phyloP scores from a whole-genome alignment of 495 filamentous ascomycete species.

The Corynascus novoguineensis region DNA sequence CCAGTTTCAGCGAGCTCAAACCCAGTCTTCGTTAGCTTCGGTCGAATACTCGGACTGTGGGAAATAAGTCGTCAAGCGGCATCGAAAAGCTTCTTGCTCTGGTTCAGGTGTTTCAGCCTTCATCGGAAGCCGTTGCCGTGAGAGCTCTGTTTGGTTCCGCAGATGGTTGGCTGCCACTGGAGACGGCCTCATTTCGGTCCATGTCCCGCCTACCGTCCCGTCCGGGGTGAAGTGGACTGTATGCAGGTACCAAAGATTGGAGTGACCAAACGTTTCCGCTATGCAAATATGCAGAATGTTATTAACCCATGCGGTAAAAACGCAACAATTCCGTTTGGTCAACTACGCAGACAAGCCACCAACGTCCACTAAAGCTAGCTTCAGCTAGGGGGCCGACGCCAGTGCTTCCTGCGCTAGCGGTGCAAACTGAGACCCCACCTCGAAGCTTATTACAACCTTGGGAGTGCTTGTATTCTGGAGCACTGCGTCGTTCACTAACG shows the following conservation, averaged over 20 bases:
- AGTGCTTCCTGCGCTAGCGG: background rate
- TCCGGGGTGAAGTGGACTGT: background rate
- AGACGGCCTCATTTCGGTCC: slow-evolving; percentile 17
- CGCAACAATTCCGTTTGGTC: background rate
- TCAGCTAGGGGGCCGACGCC: background rate
- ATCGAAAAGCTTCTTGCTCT: background rate
- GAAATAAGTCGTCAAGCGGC: background rate
- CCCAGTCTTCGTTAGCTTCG: background rate
- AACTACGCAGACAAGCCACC: background rate
- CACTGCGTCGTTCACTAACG: too few relatives aligned
- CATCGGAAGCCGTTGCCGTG: background rate
- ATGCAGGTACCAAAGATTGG: background rate
- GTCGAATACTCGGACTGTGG: slow-evolving; percentile 4
- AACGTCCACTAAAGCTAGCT: background rate
- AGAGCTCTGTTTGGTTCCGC: background rate
- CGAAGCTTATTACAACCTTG: too few relatives aligned
- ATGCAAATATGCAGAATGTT: background rate
- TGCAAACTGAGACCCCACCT: background rate
- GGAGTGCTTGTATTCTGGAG: too few relatives aligned
- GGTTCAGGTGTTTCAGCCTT: background rate
- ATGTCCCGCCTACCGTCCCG: slow-evolving; percentile 6
- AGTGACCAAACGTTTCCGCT: background rate
- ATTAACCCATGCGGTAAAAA: background rate
- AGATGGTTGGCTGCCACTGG: slow-evolving; percentile 7
- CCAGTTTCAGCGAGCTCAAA: background rate